Evolutionary conservation across 768 basidiomycete genomes (phyloP).

Genomic region (Lactarius sanguifluus): DNA sequence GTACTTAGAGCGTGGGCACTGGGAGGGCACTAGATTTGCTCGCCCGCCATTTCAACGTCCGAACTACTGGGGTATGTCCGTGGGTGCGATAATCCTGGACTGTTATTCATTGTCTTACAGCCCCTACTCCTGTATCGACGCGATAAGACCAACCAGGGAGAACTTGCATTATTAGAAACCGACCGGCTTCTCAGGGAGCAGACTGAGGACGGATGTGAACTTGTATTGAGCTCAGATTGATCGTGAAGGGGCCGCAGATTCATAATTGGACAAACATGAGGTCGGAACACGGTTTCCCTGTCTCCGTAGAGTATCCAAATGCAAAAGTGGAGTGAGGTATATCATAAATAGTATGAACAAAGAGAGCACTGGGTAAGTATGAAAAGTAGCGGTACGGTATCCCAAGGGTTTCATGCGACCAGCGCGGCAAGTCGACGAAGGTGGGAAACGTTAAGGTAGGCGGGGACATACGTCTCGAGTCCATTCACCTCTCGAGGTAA

Average conservation of each 20-base stretch:
- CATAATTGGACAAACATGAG: neutral
- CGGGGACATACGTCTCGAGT: conserved; percentile 93
- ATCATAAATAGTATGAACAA: conserved; percentile 24
- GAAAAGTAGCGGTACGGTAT: conserved; percentile 3
- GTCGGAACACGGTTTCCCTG: neutral
- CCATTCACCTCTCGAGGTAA: conserved; percentile 93
- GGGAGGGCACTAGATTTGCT: conserved; percentile 65
- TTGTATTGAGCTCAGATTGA: conserved; percentile 19
- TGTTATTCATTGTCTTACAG: conserved; percentile 35
- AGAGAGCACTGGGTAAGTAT: conserved; percentile 20
- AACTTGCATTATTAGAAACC: conserved; percentile 43
- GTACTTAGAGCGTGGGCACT: conserved; percentile 48
- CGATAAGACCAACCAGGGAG: conserved; percentile 33
- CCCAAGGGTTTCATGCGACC: conserved; percentile 55
- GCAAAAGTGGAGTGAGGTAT: conserved; percentile 17
- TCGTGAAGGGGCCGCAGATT: neutral
- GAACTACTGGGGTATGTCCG: conserved; percentile 23
- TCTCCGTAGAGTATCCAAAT: conserved; percentile 3
- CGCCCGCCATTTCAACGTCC: conserved; percentile 40
- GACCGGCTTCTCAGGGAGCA: conserved; percentile 50
- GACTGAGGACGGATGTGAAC: conserved; percentile 50
- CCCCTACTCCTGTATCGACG: conserved; percentile 40
- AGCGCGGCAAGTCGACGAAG: conserved; percentile 84
- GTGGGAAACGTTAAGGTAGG: conserved; percentile 88
- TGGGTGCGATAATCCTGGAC: conserved; percentile 32